Conservation (phyloP, 345 rosid species). For the Rhizophora apiculata region DNA sequence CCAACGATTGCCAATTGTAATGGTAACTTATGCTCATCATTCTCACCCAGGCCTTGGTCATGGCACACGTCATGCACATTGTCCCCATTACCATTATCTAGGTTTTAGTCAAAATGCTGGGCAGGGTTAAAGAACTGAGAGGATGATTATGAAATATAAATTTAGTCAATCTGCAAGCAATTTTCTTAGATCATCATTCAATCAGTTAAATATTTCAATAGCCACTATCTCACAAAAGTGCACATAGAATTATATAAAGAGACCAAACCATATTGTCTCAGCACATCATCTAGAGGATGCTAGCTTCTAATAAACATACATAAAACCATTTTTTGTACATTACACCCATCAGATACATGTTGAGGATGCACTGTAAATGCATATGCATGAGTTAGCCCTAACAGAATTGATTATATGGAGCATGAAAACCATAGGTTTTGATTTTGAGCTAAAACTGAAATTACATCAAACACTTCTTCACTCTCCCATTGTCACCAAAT, state of each 20-base stretch:
- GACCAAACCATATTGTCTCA: too few species aligned
- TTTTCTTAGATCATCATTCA: neutral
- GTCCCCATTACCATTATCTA: conserved; percentile 34
- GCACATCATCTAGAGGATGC: too few species aligned
- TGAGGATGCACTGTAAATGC: too few species aligned
- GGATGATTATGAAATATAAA: neutral
- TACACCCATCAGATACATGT: too few species aligned
- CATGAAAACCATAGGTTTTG: too few species aligned
- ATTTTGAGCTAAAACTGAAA: neutral
- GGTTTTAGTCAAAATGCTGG: conserved; percentile 21
- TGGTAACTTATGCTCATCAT: conserved; percentile 68
- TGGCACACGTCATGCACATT: conserved; percentile 15
- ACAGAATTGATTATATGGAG: too few species aligned
- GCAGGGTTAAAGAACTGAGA: conserved; percentile 2
- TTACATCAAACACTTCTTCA: neutral
- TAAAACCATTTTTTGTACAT: too few species aligned
- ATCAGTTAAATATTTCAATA: neutral
- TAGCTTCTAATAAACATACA: too few species aligned
- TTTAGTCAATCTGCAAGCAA: neutral
- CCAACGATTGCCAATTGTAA: conserved; percentile 94
- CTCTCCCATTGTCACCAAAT: neutral
- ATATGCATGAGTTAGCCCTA: too few species aligned
- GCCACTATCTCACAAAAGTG: too few species aligned
- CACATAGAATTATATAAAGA: too few species aligned
- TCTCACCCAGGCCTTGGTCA: conserved; percentile 41